phyloP scores from a whole-genome alignment of 192 early-diverging fungal genomes.

The Coemansia sp. region DNA sequence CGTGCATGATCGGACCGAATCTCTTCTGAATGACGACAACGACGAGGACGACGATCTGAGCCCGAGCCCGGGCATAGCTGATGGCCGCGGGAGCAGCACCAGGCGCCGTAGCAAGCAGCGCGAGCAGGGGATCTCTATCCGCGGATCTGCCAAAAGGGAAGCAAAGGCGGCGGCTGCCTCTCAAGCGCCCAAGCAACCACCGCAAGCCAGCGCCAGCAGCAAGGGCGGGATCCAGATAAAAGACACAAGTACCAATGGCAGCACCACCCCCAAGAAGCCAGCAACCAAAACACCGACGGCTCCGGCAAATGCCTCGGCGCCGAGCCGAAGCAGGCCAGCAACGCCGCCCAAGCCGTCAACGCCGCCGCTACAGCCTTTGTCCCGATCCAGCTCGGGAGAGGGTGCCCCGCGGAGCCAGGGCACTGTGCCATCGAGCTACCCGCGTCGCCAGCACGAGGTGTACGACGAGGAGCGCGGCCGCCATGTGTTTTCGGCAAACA shows the following conservation, averaged over 20 bases:
- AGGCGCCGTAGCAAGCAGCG: background rate
- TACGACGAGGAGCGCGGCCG: conserved; percentile 44
- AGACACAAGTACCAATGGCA: conserved; percentile 12
- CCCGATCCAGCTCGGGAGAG: conserved; percentile 37
- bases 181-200: background rate
- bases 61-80: background rate
- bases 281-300: background rate
- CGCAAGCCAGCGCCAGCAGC: background rate
- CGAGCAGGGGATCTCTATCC: conserved; percentile 18
- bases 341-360: conserved; percentile 19
- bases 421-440: conserved; percentile 8
- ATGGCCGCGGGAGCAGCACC: background rate
- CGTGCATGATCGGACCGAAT: conserved; percentile 4
- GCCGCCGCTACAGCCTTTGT: conserved; percentile 4
- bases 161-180: background rate
- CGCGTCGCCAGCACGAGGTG: conserved; percentile 36
- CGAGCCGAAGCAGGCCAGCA: conserved; percentile 9
- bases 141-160: conserved; percentile 14
- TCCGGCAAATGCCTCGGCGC: background rate
- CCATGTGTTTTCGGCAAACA: conserved; percentile 38
- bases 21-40: conserved; percentile 8
- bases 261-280: conserved; percentile 1
- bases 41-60: conserved; percentile 27
- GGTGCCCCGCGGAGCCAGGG: conserved; percentile 1
- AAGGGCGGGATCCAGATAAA: conserved; percentile 30